Conservation (phyloP, 768 basidiomycete genomes). For the Agrocybe chaxingu region DNA sequence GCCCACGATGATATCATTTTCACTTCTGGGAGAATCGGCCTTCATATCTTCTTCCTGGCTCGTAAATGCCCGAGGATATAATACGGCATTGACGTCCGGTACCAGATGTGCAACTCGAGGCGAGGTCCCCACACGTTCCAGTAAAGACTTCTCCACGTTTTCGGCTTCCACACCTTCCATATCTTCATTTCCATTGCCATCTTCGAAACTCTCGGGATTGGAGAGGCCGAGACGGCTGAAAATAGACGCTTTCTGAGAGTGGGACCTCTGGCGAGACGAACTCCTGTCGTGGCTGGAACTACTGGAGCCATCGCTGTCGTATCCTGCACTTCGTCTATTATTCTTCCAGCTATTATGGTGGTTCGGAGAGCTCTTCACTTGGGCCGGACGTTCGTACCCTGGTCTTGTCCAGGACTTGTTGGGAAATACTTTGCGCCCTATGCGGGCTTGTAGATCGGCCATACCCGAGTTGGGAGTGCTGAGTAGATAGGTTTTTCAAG, state of each 20-base stretch:
- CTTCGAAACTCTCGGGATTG: slow-evolving; percentile 3
- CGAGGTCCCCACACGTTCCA: slow-evolving; percentile 1
- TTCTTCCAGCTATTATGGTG: background rate
- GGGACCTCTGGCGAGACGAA: background rate
- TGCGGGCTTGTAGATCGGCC: slow-evolving; percentile 18
- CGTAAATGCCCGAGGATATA: background rate
- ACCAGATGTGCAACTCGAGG: background rate
- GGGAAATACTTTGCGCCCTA: slow-evolving; percentile 14
- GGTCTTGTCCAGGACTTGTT: slow-evolving; percentile 19
- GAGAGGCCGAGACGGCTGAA: background rate
- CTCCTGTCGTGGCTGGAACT: slow-evolving; percentile 1
- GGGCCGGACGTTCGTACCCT: slow-evolving; percentile 6
- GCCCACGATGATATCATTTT: background rate
- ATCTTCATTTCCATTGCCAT: background rate
- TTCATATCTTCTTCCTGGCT: background rate
- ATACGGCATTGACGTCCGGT: background rate
- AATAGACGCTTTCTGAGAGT: background rate
- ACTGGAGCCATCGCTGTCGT: slow-evolving; percentile 5
- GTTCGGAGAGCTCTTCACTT: background rate
- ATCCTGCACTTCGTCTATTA: background rate
- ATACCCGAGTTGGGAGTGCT: slow-evolving; percentile 3
- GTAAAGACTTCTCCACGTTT: background rate
- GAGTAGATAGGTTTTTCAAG: background rate
- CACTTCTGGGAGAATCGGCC: background rate
- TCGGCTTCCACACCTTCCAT: background rate